Conservation (phyloP, 2,329 filamentous ascomycete species). For the Emergomyces pasteurianus region DNA sequence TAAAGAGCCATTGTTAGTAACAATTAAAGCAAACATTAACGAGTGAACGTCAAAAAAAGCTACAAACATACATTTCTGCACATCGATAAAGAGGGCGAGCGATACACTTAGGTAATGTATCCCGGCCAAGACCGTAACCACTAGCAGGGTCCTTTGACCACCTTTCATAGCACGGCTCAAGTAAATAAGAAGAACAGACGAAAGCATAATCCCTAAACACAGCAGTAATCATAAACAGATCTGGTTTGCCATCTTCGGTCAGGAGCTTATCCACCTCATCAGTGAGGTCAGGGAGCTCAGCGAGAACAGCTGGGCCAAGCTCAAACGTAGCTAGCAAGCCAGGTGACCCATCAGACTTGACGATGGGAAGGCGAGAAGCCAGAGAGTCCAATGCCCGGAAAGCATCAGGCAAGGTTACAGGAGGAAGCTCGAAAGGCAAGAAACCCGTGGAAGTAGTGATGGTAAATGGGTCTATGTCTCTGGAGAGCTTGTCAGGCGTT, state of each 20-base stretch:
- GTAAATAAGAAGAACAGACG: conserved; percentile 74
- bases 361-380: conserved; percentile 66
- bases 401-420: conserved; percentile 51
- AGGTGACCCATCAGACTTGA: conserved; percentile 57
- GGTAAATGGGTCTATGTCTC: conserved; percentile 35
- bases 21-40: conserved; percentile 10
- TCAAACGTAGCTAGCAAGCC: conserved; percentile 64
- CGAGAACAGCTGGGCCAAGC: conserved; percentile 62
- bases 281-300: conserved; percentile 67
- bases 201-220: conserved; percentile 89
- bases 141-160: conserved; percentile 47
- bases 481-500: conserved; percentile 30
- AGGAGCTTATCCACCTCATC: conserved; percentile 56
- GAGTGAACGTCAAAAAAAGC: background rate
- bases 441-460: conserved; percentile 37
- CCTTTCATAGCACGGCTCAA: conserved; percentile 80
- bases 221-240: conserved; percentile 71
- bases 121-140: conserved; percentile 64
- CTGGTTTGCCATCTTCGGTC: conserved; percentile 40
- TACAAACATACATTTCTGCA: conserved; percentile 67
- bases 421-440: conserved; percentile 29
- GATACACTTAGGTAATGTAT: conserved; percentile 60
- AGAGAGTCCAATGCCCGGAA: conserved; percentile 64
- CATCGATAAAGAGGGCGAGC: conserved; percentile 73
- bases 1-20: conserved; percentile 4